Base-by-base conservation (phyloP, 148 eudicot species). In the Drosera capensis region DNA sequence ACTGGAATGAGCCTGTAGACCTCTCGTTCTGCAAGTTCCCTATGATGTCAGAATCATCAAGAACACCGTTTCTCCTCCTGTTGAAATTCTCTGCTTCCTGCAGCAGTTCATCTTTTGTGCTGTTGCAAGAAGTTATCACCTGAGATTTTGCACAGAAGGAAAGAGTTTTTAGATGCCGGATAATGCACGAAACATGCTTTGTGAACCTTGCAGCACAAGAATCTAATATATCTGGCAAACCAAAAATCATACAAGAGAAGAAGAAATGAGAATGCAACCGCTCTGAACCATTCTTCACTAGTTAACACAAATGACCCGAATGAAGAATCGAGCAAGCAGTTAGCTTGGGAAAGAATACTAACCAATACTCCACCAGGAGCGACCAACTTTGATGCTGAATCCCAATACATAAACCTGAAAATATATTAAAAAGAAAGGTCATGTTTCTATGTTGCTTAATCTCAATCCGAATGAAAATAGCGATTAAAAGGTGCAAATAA, bases 341-440 rank as follows among this genome's bases (percentile, higher is more conserved):
- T n/a, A n/a, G n/a, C n/a, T n/a, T n/a, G n/a, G n/a, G 30, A n/a
- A 39, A 40, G 29, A 51, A 52, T 13, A 40, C 86, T 78, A 67
- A 85, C 99, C 55, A 92, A 47, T 47, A 85, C 36, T 57, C 99
- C 99, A 65, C 88, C 94, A 59, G 99, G 65, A 47, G 82, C 84
- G 19, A 92, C 94, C 59, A 92, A 62, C 45, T 62, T 79, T 45
- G 79, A 65, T 48, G 81, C 72, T 13, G 99, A 71, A 57, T 85
- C 88, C 99, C 95, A 92, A 56, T 92, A 92, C 94, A 85, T 85
- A 30, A 81, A 65, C 86, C 99, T 92, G 80, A 39, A 65, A 53
- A 50, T 5, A 29, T 22, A 38, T 31, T 40, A 44, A 17, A 28
- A 14, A 44, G 26, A 38, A 40, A 17, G 28, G n/a, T 4, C 24